Conservation (phyloP, 2,329 filamentous ascomycete genomes). For the Neophaeococcomyces aloes region DNA sequence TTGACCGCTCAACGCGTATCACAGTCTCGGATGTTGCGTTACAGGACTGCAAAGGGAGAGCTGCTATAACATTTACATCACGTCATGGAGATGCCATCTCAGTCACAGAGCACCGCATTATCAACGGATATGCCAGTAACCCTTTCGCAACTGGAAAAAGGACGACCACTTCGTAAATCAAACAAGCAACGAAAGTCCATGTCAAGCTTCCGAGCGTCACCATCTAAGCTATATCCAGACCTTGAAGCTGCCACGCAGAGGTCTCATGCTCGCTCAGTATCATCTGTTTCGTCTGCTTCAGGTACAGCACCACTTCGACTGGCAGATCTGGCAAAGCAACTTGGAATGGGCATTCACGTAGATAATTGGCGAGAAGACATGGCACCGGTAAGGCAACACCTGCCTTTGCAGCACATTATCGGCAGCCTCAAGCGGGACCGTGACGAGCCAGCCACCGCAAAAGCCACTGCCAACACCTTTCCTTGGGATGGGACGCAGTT, state of each 20-base stretch:
- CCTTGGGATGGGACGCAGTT: neutral
- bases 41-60: too few species aligned
- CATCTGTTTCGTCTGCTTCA: constrained; percentile 1
- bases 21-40: too few species aligned
- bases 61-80: too few species aligned
- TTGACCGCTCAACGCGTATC: too few species aligned
- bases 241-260: neutral
- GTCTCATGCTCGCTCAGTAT: neutral
- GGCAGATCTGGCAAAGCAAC: constrained; percentile 5
- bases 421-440: constrained; percentile 7
- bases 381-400: constrained; percentile 3
- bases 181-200: too few species aligned
- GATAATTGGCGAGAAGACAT: constrained; percentile 8
- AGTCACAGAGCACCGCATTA: too few species aligned
- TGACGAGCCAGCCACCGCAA: neutral
- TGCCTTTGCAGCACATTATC: constrained; percentile 8
- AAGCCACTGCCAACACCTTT: neutral
- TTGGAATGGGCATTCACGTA: constrained; percentile 3
- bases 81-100: too few species aligned
- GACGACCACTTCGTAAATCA: too few species aligned
- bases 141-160: too few species aligned
- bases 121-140: too few species aligned
- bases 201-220: neutral
- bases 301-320: neutral
- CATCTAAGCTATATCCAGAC: neutral